Evolutionary conservation across 768 basidiomycete genomes (phyloP).

Genomic region (Lactarius psammicola): DNA sequence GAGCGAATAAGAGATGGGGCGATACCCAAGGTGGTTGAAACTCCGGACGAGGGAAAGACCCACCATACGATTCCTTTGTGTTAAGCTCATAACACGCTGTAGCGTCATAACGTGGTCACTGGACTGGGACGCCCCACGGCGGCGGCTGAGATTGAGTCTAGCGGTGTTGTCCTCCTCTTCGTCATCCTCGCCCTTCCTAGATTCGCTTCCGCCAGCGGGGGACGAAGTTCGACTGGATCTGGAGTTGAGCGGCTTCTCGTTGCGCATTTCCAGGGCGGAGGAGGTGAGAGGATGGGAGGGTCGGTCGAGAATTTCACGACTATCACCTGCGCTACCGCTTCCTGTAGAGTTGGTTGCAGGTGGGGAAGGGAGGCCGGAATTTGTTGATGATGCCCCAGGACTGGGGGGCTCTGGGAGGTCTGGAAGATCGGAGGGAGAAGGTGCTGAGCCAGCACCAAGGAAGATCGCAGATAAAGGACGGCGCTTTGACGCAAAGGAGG

Average conservation of each 20-base stretch:
- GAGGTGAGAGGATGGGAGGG: constrained; percentile 35
- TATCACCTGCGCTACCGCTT: constrained; percentile 46
- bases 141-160: constrained; percentile 37
- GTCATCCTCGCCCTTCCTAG: constrained; percentile 48
- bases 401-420: constrained; percentile 68
- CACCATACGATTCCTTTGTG: constrained; percentile 73
- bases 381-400: constrained; percentile 49
- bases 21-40: background rate
- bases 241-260: constrained; percentile 38
- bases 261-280: constrained; percentile 40
- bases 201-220: constrained; percentile 46
- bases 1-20: background rate
- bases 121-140: constrained; percentile 34
- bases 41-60: constrained; percentile 33
- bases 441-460: constrained; percentile 43
- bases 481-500: constrained; percentile 41
- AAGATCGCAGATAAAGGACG: constrained; percentile 65
- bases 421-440: constrained; percentile 36
- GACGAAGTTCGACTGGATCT: constrained; percentile 25
- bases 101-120: constrained; percentile 60
- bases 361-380: constrained; percentile 76
- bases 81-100: constrained; percentile 66
- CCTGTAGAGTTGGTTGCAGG: constrained; percentile 85
- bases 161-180: constrained; percentile 66
- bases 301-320: constrained; percentile 42